phyloP scores from a whole-genome alignment of 192 early-diverging fungal species.

The Linderina pennispora region DNA sequence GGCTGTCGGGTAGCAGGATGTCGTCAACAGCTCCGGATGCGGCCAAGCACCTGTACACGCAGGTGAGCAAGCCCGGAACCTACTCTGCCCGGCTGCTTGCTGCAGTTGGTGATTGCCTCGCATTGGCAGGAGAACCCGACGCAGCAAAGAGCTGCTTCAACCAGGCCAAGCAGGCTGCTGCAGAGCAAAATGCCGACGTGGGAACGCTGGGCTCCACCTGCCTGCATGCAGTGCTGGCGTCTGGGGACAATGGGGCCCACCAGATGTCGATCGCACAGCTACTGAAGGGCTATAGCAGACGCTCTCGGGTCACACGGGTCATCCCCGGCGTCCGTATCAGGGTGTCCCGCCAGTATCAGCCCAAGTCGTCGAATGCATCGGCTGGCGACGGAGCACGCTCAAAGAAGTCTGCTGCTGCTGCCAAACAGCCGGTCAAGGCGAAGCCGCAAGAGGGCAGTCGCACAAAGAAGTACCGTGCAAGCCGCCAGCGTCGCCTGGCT shows the following conservation, averaged over 20 bases:
- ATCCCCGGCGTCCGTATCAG: conserved; percentile 24
- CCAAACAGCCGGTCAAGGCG: neutral
- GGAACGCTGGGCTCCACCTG: conserved; percentile 4
- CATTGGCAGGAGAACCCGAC: conserved; percentile 16
- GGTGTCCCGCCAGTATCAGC: conserved; percentile 24
- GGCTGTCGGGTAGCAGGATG: conserved; percentile 2
- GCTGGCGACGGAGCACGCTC: no score
- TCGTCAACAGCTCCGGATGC: conserved; percentile 4
- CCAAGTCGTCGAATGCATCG: conserved; percentile 4
- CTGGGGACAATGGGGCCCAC: neutral
- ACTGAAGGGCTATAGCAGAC: conserved; percentile 16
- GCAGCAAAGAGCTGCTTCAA: conserved; percentile 11
- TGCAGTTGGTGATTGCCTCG: conserved; percentile 26
- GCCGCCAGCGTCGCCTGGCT: conserved; percentile 24
- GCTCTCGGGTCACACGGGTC: conserved; percentile 1
- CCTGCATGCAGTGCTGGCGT: conserved; percentile 13
- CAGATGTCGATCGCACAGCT: conserved; percentile 6
- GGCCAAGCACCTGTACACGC: conserved; percentile 11
- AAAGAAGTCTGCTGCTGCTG: neutral
- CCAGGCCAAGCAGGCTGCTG: conserved; percentile 1
- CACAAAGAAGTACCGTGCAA: conserved; percentile 11
- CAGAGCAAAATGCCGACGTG: neutral
- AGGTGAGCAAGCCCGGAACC: neutral
- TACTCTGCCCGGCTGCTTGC: conserved; percentile 9
- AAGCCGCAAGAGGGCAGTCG: neutral